These are phyloP conservation scores for Mucor saturninus DNA, from an alignment of 371 early-diverging fungal species.

Conservation along the genomic window DNA sequence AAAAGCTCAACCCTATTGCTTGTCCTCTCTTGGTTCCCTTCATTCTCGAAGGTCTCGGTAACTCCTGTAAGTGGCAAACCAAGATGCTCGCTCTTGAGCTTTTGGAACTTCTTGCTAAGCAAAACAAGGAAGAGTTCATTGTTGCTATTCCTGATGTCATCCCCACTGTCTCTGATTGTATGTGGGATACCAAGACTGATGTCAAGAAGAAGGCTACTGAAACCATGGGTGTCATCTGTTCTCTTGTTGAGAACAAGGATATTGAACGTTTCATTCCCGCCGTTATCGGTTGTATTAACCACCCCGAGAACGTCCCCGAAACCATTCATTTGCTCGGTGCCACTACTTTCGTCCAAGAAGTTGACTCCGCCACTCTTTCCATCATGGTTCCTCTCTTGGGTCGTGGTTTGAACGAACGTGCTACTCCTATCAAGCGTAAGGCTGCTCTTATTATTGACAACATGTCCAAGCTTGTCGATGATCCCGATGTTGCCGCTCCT, in stretches of 20 bases:
- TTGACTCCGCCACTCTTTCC: constrained; percentile 80
- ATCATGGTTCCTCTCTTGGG: constrained; percentile 82
- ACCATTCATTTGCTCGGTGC: constrained; percentile 71
- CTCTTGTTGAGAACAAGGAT: constrained; percentile 67
- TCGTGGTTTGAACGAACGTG: constrained; percentile 74
- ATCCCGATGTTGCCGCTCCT: constrained; percentile 79
- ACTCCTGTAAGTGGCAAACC: constrained; percentile 81
- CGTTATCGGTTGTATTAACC: constrained; percentile 66
- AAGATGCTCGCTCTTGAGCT: constrained; percentile 67
- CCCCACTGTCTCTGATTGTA: constrained; percentile 72
- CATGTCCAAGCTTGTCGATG: constrained; percentile 83
- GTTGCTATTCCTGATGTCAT: constrained; percentile 70
- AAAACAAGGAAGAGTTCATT: constrained; percentile 62
- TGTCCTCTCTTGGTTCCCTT: constrained; percentile 61
- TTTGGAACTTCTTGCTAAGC: constrained; percentile 58
- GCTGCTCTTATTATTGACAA: constrained; percentile 85
- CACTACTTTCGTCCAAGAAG: constrained; percentile 80
- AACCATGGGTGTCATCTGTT: constrained; percentile 59
- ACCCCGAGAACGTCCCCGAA: constrained; percentile 70
- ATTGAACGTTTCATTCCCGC: constrained; percentile 68
- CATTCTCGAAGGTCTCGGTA: constrained; percentile 61
- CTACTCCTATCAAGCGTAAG: constrained; percentile 75
- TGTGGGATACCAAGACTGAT: constrained; percentile 78
- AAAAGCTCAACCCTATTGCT: constrained; percentile 58
- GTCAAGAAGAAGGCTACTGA: constrained; percentile 56